Percentiles rank a stretch among this genome's conserved stretches.
Evolutionary conservation across 805 yeast species (phyloP).

Genomic region (Yamadazyma sp.): DNA sequence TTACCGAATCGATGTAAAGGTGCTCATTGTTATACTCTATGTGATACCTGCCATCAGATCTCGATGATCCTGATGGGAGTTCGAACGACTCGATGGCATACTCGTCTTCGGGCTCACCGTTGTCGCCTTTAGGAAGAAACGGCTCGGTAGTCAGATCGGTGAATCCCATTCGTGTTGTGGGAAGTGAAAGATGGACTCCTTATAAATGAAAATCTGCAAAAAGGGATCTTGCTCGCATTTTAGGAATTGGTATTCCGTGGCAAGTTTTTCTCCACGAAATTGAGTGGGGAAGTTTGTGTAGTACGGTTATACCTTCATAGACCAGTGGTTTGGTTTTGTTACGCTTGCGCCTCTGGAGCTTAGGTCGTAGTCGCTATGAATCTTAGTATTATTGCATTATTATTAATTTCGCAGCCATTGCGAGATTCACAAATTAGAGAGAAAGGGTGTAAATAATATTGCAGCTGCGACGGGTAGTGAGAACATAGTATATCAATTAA

Average conservation of each 20-base stretch:
- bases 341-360: not conserved
- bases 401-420: slow-evolving; percentile 2
- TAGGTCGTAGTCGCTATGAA: not conserved
- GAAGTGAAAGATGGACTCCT: not conserved
- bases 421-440: slow-evolving; percentile 1
- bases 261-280: not conserved
- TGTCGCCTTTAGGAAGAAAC: slow-evolving; percentile 8
- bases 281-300: not conserved
- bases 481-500: no score
- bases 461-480: no score
- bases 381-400: not conserved
- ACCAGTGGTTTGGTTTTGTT: not conserved
- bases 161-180: not conserved
- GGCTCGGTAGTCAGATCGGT: slow-evolving; percentile 9
- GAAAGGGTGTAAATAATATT: no score
- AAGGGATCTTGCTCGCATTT: slow-evolving; percentile 1
- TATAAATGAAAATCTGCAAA: not conserved
- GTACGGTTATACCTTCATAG: not conserved
- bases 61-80: not conserved
- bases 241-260: not conserved
- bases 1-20: slow-evolving; percentile 35
- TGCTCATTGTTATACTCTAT: slow-evolving; percentile 28
- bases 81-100: slow-evolving; percentile 1
- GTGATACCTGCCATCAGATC: slow-evolving; percentile 1
- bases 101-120: slow-evolving; percentile 1